phyloP scores from a whole-genome alignment of 306 rosid species.

The Cotoneaster glaucophyllus region DNA sequence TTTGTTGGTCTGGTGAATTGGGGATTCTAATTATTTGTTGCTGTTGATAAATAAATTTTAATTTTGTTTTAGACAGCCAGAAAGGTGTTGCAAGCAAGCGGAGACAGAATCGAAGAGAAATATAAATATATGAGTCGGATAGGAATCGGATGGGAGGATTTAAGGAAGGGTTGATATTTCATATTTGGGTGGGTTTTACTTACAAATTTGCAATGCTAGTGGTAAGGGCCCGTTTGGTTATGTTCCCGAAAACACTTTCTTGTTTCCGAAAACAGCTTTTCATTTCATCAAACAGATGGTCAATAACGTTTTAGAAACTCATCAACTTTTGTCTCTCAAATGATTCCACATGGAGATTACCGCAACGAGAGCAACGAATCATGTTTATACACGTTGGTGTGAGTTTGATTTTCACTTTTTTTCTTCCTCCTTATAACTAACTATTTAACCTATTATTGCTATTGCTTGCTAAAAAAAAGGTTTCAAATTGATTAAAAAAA shows the following conservation, averaged over 20 bases:
- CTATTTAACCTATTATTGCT: too few relatives aligned
- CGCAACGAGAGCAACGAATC: too few relatives aligned
- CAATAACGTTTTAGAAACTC: too few relatives aligned
- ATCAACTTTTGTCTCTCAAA: too few relatives aligned
- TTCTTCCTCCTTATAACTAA: too few relatives aligned
- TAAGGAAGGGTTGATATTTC: neutral
- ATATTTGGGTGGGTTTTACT: neutral
- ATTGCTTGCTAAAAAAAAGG: too few relatives aligned
- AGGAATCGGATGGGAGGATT: neutral
- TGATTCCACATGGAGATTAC: too few relatives aligned
- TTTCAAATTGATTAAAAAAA: too few relatives aligned
- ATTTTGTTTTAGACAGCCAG: neutral
- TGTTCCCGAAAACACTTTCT: neutral
- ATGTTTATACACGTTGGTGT: too few relatives aligned
- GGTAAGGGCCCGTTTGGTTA: neutral
- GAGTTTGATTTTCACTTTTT: too few relatives aligned
- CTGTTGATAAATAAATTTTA: neutral
- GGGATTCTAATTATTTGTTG: conserved; percentile 4
- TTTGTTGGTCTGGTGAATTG: neutral
- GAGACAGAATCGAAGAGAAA: neutral
- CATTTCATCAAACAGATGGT: neutral
- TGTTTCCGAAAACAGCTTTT: neutral
- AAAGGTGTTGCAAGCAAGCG: neutral
- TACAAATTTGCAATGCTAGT: neutral
- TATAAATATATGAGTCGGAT: neutral